Conservation (phyloP, 139 green algal genomes). For the Microglena sp. region DNA sequence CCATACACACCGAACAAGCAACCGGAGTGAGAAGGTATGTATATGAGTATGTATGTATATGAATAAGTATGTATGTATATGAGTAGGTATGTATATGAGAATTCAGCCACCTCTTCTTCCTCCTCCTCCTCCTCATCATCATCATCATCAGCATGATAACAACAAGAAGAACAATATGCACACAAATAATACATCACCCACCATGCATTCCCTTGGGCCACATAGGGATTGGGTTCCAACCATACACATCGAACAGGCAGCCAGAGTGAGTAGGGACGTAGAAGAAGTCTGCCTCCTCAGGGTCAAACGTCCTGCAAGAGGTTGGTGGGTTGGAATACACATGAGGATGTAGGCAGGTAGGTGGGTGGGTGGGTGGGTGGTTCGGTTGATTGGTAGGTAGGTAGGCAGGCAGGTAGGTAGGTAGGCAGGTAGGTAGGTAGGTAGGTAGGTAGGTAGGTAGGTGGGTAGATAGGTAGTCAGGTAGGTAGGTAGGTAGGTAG, state of each 20-base stretch:
- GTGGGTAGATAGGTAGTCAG: no score
- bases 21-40: neutral
- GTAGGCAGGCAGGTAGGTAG: neutral
- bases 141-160: neutral
- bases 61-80: neutral
- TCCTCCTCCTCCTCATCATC: neutral
- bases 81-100: neutral
- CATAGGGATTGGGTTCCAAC: slow-evolving; percentile 25
- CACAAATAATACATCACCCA: neutral
- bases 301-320: slow-evolving; percentile 18
- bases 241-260: slow-evolving; percentile 28
- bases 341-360: neutral
- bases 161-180: neutral
- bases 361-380: neutral
- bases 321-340: no score
- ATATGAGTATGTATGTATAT: slow-evolving; percentile 1
- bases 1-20: slow-evolving; percentile 27
- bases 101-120: neutral
- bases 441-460: neutral
- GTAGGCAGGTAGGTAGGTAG: neutral
- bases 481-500: neutral
- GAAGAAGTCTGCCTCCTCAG: slow-evolving; percentile 51
- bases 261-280: slow-evolving; percentile 34
- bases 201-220: slow-evolving; percentile 21
- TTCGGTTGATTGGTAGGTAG: neutral